Conservation (phyloP, 108 stramenopile genomes). For the Skeletonema menzelii region DNA sequence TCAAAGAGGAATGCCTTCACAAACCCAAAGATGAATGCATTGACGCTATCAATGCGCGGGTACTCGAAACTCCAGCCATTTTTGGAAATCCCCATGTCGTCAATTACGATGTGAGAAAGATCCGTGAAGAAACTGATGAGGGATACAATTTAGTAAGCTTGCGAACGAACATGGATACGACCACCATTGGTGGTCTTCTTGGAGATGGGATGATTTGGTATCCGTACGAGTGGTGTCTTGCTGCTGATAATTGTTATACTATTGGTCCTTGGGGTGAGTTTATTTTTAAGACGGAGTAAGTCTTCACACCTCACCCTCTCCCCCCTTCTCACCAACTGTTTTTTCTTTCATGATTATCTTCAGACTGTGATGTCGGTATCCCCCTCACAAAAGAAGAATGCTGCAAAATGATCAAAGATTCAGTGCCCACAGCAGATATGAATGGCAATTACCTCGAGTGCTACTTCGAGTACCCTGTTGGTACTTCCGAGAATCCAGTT, state of each 20-base stretch:
- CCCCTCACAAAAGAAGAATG: background rate
- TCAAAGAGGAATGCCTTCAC: background rate
- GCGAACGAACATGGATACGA: background rate
- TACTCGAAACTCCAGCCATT: background rate
- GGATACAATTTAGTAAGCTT: background rate
- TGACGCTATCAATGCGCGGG: background rate
- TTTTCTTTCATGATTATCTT: background rate
- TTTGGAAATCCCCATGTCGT: background rate
- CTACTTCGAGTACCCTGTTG: background rate
- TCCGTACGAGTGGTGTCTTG: background rate
- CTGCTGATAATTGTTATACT: background rate
- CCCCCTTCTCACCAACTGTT: background rate
- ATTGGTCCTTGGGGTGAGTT: background rate
- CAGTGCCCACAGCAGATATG: background rate
- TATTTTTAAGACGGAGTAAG: no score
- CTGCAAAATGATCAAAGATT: background rate
- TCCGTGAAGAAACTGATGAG: background rate
- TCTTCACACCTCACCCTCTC: no score
- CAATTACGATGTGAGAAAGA: background rate
- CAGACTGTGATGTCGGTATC: background rate
- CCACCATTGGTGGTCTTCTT: background rate
- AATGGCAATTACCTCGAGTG: background rate
- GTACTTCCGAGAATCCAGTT: background rate
- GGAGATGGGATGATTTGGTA: conserved; percentile 1
- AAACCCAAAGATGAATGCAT: background rate